These are phyloP conservation scores for Prunus yedoensis DNA, from an alignment of 331 rosid species.

Conservation along the genomic window DNA sequence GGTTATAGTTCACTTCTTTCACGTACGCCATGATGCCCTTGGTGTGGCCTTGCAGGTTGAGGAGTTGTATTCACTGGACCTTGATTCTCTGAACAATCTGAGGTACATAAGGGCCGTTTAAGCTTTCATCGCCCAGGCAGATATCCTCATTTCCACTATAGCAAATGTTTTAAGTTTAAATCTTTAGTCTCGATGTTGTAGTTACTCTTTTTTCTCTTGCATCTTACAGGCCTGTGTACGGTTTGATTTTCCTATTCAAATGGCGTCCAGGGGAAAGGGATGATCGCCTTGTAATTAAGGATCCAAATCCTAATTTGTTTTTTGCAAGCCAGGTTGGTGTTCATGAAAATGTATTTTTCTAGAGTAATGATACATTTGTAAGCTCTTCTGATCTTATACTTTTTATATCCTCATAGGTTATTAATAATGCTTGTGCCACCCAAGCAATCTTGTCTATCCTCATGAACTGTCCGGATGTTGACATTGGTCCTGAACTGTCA, in stretches of 20 bases:
- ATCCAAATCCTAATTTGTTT: slow-evolving; percentile 91
- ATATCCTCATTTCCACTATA: neutral
- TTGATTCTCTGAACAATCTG: slow-evolving; percentile 74
- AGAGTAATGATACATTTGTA: neutral
- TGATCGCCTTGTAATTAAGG: slow-evolving; percentile 79
- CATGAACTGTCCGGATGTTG: slow-evolving; percentile 80
- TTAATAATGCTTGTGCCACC: slow-evolving; percentile 97
- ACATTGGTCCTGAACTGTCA: slow-evolving; percentile 79
- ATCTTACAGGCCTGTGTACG: slow-evolving; percentile 82
- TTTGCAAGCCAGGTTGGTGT: slow-evolving; percentile 92
- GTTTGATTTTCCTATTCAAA: slow-evolving; percentile 96
- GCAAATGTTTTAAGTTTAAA: neutral
- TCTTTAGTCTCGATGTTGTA: slow-evolving; percentile 10
- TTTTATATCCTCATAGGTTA: slow-evolving; percentile 53
- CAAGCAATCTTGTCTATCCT: slow-evolving; percentile 97
- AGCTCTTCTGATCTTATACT: slow-evolving; percentile 9
- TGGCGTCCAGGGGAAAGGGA: slow-evolving; percentile 99
- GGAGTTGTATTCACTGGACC: slow-evolving; percentile 86
- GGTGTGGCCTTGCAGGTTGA: slow-evolving; percentile 69
- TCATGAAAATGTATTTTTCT: slow-evolving; percentile 6
- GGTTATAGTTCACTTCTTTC: neutral
- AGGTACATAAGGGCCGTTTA: slow-evolving; percentile 47
- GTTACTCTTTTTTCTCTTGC: slow-evolving; percentile 3
- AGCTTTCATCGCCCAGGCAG: slow-evolving; percentile 11
- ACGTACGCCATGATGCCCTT: slow-evolving; percentile 22